phyloP scores from a whole-genome alignment of 2,329 filamentous ascomycete genomes.

The Aspergillus floridensis region DNA sequence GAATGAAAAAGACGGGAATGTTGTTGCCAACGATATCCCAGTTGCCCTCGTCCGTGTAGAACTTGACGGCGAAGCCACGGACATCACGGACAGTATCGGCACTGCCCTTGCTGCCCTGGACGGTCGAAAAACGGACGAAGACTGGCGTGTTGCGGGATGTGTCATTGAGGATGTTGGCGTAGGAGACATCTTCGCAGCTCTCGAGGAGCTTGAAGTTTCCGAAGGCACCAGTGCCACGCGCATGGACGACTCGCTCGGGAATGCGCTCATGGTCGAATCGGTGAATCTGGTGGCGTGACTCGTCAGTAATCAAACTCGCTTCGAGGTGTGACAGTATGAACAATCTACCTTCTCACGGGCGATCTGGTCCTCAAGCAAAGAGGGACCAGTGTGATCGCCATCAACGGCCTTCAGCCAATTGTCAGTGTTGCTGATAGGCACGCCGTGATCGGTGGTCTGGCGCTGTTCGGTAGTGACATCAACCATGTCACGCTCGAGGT shows the following conservation, averaged over 20 bases:
- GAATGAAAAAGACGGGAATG: conserved; percentile 47
- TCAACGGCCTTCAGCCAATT: conserved; percentile 69
- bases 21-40: conserved; percentile 74
- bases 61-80: conserved; percentile 70
- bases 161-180: conserved; percentile 64
- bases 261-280: conserved; percentile 74
- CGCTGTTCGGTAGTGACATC: conserved; percentile 58
- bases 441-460: conserved; percentile 75
- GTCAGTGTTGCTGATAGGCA: conserved; percentile 69
- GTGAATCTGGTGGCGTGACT: conserved; percentile 37
- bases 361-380: conserved; percentile 68
- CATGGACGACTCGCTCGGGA: conserved; percentile 66
- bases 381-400: conserved; percentile 63
- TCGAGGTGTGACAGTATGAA: neutral
- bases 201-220: conserved; percentile 65
- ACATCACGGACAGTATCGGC: conserved; percentile 77
- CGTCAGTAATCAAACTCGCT: neutral
- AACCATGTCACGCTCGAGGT: conserved; percentile 59
- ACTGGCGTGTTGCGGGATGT: conserved; percentile 62
- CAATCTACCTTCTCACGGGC: conserved; percentile 65
- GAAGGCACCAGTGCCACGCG: conserved; percentile 63
- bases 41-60: conserved; percentile 73
- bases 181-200: conserved; percentile 61
- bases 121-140: conserved; percentile 72
- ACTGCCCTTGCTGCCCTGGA: conserved; percentile 67